phyloP scores from a whole-genome alignment of 352 stramenopile genomes.

The Pythium grandisporangium region DNA sequence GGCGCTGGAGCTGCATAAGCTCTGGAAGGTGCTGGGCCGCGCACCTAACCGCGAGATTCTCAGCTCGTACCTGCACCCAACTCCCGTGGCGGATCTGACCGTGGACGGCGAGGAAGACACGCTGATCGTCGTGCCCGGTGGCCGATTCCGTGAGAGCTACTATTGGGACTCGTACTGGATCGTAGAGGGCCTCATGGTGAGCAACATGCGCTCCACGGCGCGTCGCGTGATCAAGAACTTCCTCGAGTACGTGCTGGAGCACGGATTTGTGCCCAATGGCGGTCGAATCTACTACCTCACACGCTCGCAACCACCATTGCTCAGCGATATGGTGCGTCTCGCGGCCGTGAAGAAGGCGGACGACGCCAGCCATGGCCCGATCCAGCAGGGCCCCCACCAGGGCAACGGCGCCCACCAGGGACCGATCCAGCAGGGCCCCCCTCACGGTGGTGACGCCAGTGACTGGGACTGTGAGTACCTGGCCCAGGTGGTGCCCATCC shows the following conservation, averaged over 20 bases:
- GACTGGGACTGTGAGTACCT: constrained; percentile 15
- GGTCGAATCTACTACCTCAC: constrained; percentile 54
- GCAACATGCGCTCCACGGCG: constrained; percentile 32
- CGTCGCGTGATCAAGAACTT: constrained; percentile 39
- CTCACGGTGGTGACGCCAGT: not conserved
- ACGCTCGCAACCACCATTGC: constrained; percentile 46
- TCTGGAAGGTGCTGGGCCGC: constrained; percentile 17
- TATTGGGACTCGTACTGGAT: constrained; percentile 80
- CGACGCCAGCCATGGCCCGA: not conserved
- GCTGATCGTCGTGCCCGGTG: constrained; percentile 30
- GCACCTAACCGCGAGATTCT: constrained; percentile 4
- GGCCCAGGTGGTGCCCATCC: constrained; percentile 5
- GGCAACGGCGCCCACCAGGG: not conserved
- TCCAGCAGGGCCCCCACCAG: not conserved
- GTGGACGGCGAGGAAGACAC: constrained; percentile 5
- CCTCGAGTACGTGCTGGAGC: constrained; percentile 32
- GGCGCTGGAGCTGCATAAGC: too few species aligned
- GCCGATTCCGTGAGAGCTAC: constrained; percentile 58
- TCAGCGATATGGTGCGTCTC: constrained; percentile 30
- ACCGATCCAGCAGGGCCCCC: not conserved
- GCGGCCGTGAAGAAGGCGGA: not conserved
- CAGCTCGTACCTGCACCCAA: constrained; percentile 14
- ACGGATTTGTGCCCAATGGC: constrained; percentile 53
- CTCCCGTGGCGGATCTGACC: constrained; percentile 18
- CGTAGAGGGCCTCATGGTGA: constrained; percentile 36